Conservation (phyloP, 2,329 filamentous ascomycete species). For the Fusarium marasasianum region DNA sequence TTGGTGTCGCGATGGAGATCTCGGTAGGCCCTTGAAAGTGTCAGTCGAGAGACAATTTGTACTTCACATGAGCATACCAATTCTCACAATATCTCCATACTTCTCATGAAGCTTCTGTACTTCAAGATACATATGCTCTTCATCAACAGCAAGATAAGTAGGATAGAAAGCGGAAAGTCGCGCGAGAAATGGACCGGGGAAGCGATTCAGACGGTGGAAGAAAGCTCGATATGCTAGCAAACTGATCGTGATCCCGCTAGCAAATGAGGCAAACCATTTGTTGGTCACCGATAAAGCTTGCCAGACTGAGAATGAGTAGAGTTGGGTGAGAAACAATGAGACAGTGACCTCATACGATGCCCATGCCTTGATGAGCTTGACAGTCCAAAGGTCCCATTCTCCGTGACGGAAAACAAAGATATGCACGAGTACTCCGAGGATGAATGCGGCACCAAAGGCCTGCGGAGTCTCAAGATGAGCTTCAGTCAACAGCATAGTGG, state of each 20-base stretch:
- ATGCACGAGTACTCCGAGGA: neutral
- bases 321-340: neutral
- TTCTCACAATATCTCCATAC: slow-evolving; percentile 29
- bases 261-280: neutral
- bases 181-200: slow-evolving; percentile 26
- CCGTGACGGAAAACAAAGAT: neutral
- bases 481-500: neutral
- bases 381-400: slow-evolving; percentile 19
- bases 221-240: slow-evolving; percentile 8
- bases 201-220: slow-evolving; percentile 19
- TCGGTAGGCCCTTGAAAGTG: neutral
- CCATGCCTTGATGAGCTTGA: neutral
- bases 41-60: fast-evolving
- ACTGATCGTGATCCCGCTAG: neutral
- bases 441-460: neutral
- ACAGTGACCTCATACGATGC: neutral
- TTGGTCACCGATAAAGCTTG: neutral
- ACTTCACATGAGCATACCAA: neutral
- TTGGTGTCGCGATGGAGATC: slow-evolving; percentile 20
- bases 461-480: neutral
- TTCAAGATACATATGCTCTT: slow-evolving; percentile 16
- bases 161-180: slow-evolving; percentile 7
- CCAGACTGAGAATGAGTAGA: neutral
- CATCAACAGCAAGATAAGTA: neutral
- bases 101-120: slow-evolving; percentile 15